These are phyloP conservation scores for Spirogloea muscicola DNA, from an alignment of 139 green algal species.

Conservation along the genomic window DNA sequence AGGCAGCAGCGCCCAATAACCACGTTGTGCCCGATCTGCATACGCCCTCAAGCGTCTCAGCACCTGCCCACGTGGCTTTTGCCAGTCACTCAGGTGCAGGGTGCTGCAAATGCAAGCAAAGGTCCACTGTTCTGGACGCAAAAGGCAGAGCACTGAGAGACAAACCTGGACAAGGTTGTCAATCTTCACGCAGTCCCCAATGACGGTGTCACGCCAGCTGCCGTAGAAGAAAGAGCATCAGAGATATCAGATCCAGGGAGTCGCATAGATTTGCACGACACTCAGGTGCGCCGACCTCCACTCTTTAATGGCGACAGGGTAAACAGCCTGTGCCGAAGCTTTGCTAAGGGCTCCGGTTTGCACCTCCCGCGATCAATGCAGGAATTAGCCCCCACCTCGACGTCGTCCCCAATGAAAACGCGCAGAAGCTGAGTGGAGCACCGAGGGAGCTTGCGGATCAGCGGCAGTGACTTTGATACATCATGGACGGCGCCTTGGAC, in stretches of 20 bases:
- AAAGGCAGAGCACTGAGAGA: too few relatives aligned
- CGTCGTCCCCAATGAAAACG: slow-evolving; percentile 41
- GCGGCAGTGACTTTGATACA: background rate
- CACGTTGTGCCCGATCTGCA: slow-evolving; percentile 54
- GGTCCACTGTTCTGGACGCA: too few relatives aligned
- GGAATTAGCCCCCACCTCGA: slow-evolving; percentile 54
- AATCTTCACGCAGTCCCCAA: slow-evolving; percentile 53
- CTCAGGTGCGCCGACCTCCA: too few relatives aligned
- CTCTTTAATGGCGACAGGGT: too few relatives aligned
- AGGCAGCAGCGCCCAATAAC: slow-evolving; percentile 50
- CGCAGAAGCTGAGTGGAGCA: slow-evolving; percentile 20
- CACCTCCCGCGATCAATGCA: slow-evolving; percentile 53
- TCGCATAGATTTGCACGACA: too few relatives aligned
- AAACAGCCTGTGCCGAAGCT: background rate
- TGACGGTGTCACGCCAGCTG: slow-evolving; percentile 54
- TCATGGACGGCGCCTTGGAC: too few relatives aligned
- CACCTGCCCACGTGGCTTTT: too few relatives aligned
- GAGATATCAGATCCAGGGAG: too few relatives aligned
- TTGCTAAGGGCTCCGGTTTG: background rate
- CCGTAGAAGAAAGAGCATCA: too few relatives aligned
- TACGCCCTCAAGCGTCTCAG: too few relatives aligned
- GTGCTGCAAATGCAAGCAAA: too few relatives aligned
- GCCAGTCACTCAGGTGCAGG: too few relatives aligned
- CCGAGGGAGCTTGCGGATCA: background rate
- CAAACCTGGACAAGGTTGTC: slow-evolving; percentile 55